phyloP scores from a whole-genome alignment of 106 monocot species.

The Ottelia alismoides region DNA sequence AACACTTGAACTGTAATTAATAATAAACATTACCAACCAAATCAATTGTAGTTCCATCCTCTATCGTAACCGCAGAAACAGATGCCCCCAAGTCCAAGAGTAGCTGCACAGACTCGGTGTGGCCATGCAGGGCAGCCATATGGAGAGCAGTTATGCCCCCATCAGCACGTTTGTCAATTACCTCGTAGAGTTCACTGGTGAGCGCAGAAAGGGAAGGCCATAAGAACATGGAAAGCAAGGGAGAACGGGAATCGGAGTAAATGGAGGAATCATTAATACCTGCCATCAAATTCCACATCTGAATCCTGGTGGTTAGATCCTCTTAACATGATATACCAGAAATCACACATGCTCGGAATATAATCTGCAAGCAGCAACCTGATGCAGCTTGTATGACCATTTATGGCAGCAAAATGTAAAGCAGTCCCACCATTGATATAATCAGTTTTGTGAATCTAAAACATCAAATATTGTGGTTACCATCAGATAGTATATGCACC shows the following conservation, averaged over 20 bases:
- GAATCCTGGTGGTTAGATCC: constrained; percentile 17
- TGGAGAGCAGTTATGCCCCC: constrained; percentile 95
- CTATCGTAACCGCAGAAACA: constrained; percentile 60
- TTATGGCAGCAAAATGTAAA: constrained; percentile 83
- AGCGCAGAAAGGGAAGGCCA: not conserved
- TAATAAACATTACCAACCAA: constrained; percentile 94
- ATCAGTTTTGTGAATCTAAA: constrained; percentile 89
- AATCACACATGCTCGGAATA: constrained; percentile 59
- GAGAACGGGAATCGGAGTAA: not conserved
- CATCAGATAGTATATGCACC: not conserved
- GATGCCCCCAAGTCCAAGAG: constrained; percentile 81
- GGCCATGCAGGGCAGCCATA: constrained; percentile 94
- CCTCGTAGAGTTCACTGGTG: constrained; percentile 35
- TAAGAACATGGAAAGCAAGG: not conserved
- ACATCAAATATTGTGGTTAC: constrained; percentile 1
- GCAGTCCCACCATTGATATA: constrained; percentile 89
- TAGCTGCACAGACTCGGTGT: constrained; percentile 65
- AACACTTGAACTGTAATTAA: too few species aligned
- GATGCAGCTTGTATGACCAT: constrained; percentile 88
- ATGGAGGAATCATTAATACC: constrained; percentile 17
- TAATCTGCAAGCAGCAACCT: constrained; percentile 79
- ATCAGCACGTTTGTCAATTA: constrained; percentile 79
- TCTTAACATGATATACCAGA: constrained; percentile 40
- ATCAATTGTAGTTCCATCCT: constrained; percentile 90
- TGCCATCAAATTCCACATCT: constrained; percentile 43